Evolutionary conservation across 2,329 filamentous ascomycete genomes (phyloP).

Genomic region (Hortaea werneckii): DNA sequence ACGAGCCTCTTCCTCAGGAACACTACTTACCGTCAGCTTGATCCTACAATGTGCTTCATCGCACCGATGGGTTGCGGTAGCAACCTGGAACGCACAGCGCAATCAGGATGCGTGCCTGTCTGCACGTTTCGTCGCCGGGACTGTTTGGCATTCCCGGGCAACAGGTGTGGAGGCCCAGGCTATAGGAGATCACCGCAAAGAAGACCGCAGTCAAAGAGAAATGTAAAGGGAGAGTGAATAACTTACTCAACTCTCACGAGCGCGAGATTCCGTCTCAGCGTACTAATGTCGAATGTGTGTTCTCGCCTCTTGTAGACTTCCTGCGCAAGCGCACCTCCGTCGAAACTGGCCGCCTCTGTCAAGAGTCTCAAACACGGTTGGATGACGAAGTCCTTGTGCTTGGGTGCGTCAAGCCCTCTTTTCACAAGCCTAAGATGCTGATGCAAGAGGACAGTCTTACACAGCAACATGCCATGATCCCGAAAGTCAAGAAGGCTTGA

Average conservation of each 20-base stretch:
- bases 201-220: too few species aligned
- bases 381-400: conserved; percentile 77
- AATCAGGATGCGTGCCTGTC: too few species aligned
- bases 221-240: neutral
- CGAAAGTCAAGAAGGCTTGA: conserved; percentile 65
- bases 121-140: too few species aligned
- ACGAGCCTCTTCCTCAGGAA: conserved; percentile 46
- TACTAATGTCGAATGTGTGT: conserved; percentile 60
- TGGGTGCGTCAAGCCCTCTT: conserved; percentile 67
- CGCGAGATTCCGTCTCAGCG: conserved; percentile 69
- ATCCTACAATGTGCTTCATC: conserved; percentile 8
- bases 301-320: conserved; percentile 68
- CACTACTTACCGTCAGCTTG: conserved; percentile 3
- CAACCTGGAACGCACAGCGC: too few species aligned
- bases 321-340: conserved; percentile 71
- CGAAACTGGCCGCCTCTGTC: conserved; percentile 73
- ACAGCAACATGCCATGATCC: conserved; percentile 65
- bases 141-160: too few species aligned
- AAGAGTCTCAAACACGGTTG: conserved; percentile 79
- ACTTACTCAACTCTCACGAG: conserved; percentile 46
- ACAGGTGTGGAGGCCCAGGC: too few species aligned
- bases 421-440: conserved; percentile 72
- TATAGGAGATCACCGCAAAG: too few species aligned
- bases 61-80: too few species aligned
- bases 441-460: conserved; percentile 70